Evolutionary conservation across 345 rosid species (phyloP).

Genomic region (Lepidium didymum): DNA sequence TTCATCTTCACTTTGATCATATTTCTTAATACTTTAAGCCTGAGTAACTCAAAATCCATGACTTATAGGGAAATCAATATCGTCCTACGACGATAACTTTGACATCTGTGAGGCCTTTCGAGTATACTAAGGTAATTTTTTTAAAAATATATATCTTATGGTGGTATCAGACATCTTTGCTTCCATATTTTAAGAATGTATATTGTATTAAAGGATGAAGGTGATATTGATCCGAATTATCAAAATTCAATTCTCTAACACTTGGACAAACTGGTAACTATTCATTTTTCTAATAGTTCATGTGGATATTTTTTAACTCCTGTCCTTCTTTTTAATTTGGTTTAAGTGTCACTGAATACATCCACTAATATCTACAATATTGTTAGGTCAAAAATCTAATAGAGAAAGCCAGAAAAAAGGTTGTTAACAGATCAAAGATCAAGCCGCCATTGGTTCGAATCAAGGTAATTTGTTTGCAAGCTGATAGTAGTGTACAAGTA

Average conservation of each 20-base stretch:
- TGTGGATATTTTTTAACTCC: conserved; percentile 1
- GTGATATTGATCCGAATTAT: conserved; percentile 85
- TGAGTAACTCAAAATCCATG: conserved; percentile 6
- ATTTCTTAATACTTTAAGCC: conserved; percentile 4
- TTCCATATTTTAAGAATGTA: conserved; percentile 35
- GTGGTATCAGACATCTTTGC: conserved; percentile 8
- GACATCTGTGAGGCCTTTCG: conserved; percentile 92
- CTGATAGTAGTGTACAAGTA: background rate
- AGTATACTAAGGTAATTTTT: conserved; percentile 63
- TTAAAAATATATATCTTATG: conserved; percentile 5
- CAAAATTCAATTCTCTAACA: conserved; percentile 86
- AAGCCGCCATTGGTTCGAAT: conserved; percentile 82
- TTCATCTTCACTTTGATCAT: conserved; percentile 1
- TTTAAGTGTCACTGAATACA: background rate
- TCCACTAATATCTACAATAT: conserved; percentile 16
- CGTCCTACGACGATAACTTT: conserved; percentile 96
- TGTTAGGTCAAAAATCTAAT: conserved; percentile 69
- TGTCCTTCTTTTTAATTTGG: background rate
- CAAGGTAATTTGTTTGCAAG: conserved; percentile 48
- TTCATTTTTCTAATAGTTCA: conserved; percentile 15
- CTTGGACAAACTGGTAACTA: conserved; percentile 80
- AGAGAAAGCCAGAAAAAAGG: conserved; percentile 60
- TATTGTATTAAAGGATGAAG: conserved; percentile 76
- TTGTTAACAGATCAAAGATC: conserved; percentile 50
- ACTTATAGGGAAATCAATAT: conserved; percentile 79